Percentiles rank a stretch among this genome's conserved stretches.
These are phyloP conservation scores for Populus hybrid DNA, from an alignment of 441 rosid genomes.

Conservation along the genomic window DNA sequence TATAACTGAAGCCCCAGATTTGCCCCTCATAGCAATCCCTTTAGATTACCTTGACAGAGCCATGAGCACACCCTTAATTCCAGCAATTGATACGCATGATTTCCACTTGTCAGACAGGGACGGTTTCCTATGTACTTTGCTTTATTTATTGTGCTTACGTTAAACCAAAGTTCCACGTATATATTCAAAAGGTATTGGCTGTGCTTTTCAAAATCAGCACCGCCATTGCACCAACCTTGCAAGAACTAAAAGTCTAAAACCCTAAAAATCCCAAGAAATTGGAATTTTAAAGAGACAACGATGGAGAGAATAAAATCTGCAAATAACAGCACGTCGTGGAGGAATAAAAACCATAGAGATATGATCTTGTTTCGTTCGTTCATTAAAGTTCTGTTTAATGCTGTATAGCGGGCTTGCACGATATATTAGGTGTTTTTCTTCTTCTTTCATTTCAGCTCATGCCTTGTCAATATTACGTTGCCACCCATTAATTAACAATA, in stretches of 20 bases:
- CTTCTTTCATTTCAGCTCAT: not conserved
- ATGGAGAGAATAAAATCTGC: conserved; percentile 26
- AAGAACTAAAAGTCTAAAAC: not conserved
- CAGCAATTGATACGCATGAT: conserved; percentile 25
- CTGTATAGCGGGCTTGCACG: conserved; percentile 12
- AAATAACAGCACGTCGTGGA: not conserved
- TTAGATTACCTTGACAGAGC: conserved; percentile 34
- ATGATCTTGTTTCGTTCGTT: conserved; percentile 27
- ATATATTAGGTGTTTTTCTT: not conserved
- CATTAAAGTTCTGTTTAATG: not conserved
- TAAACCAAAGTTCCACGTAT: not conserved
- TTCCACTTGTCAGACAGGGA: conserved; percentile 26
- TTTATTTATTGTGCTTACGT: not conserved
- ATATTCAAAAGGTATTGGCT: not conserved
- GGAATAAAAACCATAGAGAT: conserved; percentile 5
- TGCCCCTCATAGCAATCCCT: conserved; percentile 1
- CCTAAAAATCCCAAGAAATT: not conserved
- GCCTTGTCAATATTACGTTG: too few relatives aligned
- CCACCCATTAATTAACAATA: not conserved
- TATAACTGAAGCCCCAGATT: not conserved
- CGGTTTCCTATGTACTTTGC: not conserved
- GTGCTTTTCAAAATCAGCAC: conserved; percentile 12
- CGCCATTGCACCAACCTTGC: conserved; percentile 40
- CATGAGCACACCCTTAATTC: conserved; percentile 28
- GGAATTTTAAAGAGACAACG: not conserved